Evolutionary conservation across 176 grass and related monocot genomes (phyloP).

Genomic region (Bolboschoenus planiculmis): DNA sequence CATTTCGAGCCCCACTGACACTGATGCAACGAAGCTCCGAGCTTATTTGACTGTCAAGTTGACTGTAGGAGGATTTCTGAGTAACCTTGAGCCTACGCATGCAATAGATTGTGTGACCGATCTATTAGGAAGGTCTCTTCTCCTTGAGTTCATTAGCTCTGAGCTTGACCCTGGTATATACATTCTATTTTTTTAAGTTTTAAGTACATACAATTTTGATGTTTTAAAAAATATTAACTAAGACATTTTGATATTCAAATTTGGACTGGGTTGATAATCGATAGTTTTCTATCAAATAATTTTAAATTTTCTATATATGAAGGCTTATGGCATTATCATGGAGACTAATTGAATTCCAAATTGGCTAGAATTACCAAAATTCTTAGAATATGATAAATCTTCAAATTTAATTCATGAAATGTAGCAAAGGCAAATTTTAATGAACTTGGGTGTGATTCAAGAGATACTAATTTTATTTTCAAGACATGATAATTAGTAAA

Average conservation of each 20-base stretch:
- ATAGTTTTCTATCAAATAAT: too few relatives aligned
- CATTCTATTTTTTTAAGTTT: too few relatives aligned
- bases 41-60: conserved; percentile 40
- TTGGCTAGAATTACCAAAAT: background rate
- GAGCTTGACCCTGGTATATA: conserved; percentile 52
- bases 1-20: background rate
- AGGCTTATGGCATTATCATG: background rate
- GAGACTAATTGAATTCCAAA: background rate
- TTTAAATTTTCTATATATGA: background rate
- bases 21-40: conserved; percentile 8
- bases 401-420: background rate
- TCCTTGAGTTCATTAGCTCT: conserved; percentile 63
- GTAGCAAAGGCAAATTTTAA: background rate
- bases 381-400: background rate
- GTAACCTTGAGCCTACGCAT: conserved; percentile 24
- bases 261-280: too few relatives aligned
- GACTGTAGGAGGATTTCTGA: conserved; percentile 28
- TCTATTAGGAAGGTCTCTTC: conserved; percentile 43
- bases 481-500: background rate
- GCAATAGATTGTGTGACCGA: conserved; percentile 36
- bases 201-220: too few relatives aligned
- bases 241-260: too few relatives aligned
- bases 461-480: background rate
- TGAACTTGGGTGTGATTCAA: background rate
- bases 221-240: too few relatives aligned